Evolutionary conservation across 768 basidiomycete species (phyloP), one percentile per base, ranked within the genome.

Genomic region (Xanthoconium stramineum): DNA sequence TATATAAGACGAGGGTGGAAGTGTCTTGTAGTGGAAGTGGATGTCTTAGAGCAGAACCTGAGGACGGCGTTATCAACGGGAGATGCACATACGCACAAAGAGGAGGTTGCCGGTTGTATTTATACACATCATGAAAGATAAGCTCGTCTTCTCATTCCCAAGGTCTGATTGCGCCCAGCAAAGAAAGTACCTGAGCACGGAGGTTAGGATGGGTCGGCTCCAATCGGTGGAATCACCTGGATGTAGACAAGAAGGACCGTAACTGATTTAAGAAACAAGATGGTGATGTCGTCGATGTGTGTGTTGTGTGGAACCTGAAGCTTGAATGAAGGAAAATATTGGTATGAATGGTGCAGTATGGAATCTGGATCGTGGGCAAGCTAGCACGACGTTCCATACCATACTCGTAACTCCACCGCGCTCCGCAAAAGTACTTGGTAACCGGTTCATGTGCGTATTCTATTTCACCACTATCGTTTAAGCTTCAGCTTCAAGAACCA

Each of bases 1-100:
- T 61, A 58, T 61, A 54, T n/a, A 30, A 29, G 29, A 24, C 12
- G 19, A 56, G 52, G 59, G 56, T 66, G 65, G 58, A 58, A 67
- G 56, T 24, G 52, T 11, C 51, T 52, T 33, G 20, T 10, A 30
- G 39, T 45, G 24, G 38, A 36, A 24, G 24, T 4, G 20, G 40
- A 19, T 42, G 40, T 20, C 6, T 20, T 42, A 9, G 20, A 42
- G 14, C 50, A 33, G 19, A 40, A 38, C 28, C n/a, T 47, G 50
- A 49, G n/a, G 37, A 33, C 39, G 35, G 45, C 28, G 47, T 19
- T 20, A 28, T 30, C 30, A 53, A 13, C 9, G 4, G 24, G 24
- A 24, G 20, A 14, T 14, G 55, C 38, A 28, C 32, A 28, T 35
- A 11, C 39, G 45, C 19, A 30, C 8, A 43, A 36, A 37, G 39